A percentile compares a stretch with the other conserved stretches of the same genome.
These are phyloP conservation scores for Stagonosporopsis chrysanthemi DNA, from an alignment of 2,329 filamentous ascomycete genomes.

Conservation along the genomic window DNA sequence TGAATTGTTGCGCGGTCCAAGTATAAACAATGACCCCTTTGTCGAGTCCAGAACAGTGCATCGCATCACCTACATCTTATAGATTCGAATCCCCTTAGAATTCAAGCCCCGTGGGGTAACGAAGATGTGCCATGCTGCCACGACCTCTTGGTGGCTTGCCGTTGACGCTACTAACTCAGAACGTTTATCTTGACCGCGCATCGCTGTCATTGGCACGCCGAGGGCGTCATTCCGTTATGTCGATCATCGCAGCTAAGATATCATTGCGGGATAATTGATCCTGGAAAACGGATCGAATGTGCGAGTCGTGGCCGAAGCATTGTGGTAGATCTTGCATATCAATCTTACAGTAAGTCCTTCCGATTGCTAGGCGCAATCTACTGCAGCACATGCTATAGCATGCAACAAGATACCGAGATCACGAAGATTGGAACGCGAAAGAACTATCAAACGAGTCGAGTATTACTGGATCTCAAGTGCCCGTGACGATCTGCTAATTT, in stretches of 20 bases:
- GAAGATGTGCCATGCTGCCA: slow-evolving; percentile 23
- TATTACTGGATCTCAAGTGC: background rate
- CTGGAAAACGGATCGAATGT: background rate
- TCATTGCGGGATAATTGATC: background rate
- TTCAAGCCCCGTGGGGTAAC: slow-evolving; percentile 20
- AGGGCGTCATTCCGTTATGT: background rate
- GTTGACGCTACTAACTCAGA: slow-evolving; percentile 18
- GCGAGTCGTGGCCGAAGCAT: background rate
- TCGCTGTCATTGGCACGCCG: slow-evolving; percentile 2
- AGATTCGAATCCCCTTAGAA: background rate
- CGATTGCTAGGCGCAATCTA: no score
- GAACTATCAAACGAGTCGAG: background rate
- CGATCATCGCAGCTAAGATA: background rate
- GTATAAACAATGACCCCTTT: background rate
- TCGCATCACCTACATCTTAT: slow-evolving; percentile 5
- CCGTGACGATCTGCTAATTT: background rate
- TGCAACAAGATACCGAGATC: background rate
- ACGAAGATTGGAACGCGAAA: background rate
- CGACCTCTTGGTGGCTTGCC: slow-evolving; percentile 17
- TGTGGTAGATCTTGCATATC: no score
- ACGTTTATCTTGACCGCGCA: background rate
- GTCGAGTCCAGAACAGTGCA: background rate
- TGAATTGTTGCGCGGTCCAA: background rate
- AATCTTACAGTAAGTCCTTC: background rate
- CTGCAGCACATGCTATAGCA: background rate